Evolutionary conservation across 2,329 filamentous ascomycete genomes (phyloP).

Genomic region (Monosporascus ibericus): DNA sequence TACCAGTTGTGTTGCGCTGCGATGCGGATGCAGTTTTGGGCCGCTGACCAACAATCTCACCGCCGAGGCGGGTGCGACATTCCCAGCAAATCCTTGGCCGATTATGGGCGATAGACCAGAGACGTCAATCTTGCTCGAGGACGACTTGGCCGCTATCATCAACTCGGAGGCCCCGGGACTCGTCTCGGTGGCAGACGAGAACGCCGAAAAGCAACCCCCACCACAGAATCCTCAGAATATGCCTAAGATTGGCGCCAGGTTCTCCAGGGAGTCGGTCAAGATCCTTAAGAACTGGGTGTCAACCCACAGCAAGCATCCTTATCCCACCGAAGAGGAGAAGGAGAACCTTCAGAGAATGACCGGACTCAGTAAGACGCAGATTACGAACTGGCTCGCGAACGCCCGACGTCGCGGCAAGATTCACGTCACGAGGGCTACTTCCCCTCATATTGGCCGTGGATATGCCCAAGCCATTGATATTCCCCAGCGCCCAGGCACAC

Average conservation of each 20-base stretch:
- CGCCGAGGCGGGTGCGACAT: slow-evolving; percentile 27
- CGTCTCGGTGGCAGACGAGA: slow-evolving; percentile 15
- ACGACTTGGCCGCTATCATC: slow-evolving; percentile 20
- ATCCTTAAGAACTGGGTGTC: slow-evolving; percentile 81
- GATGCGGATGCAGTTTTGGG: slow-evolving; percentile 53
- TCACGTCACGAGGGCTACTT: slow-evolving; percentile 59
- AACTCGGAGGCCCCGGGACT: slow-evolving; percentile 11
- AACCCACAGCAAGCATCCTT: slow-evolving; percentile 74
- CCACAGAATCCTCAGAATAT: slow-evolving; percentile 20
- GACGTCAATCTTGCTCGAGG: slow-evolving; percentile 32
- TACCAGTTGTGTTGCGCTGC: slow-evolving; percentile 55
- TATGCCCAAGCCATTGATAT: slow-evolving; percentile 67
- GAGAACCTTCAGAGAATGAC: slow-evolving; percentile 72
- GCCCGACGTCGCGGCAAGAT: slow-evolving; percentile 78
- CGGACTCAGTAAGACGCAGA: slow-evolving; percentile 75
- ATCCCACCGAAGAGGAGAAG: slow-evolving; percentile 83
- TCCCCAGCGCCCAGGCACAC: slow-evolving; percentile 53
- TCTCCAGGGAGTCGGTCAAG: slow-evolving; percentile 74
- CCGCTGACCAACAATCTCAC: slow-evolving; percentile 27
- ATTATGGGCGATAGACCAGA: slow-evolving; percentile 37
- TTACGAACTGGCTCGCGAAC: slow-evolving; percentile 90
- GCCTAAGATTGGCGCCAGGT: slow-evolving; percentile 66
- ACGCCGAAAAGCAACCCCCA: slow-evolving; percentile 21
- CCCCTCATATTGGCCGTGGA: slow-evolving; percentile 58
- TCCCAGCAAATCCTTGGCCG: slow-evolving; percentile 41